Evolutionary conservation across 371 early-diverging fungal species (phyloP), one percentile per base, ranked within the genome.

Genomic region (Umbelopsis sp.): DNA sequence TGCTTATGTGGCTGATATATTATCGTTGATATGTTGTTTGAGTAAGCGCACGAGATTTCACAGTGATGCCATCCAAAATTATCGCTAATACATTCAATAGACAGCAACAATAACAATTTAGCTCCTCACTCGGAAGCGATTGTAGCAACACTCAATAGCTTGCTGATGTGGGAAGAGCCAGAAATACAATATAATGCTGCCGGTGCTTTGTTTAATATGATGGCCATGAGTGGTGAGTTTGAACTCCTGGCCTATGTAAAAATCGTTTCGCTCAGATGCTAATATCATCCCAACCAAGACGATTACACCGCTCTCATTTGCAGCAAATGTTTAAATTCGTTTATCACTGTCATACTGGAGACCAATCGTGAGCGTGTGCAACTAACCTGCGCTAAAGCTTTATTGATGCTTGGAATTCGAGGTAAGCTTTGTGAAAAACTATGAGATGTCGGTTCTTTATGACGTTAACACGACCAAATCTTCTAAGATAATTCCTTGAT

Each of bases 161-260:
- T 83, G 32, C 18, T 83, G 25, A 38, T 68, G 3, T 73, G 72
- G 67, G 79, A 77, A 20, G 83, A 83, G 18, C 44, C 75, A 3
- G 79, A 80, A 41, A 79, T 80, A 16, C 83, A 83, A 48, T 80
- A 80, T 29, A 83, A 80, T 65, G 78, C 83, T 6, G 79, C 75
- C 3, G 78, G 78, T 25, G 83, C 83, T 11, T 70, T 83, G 25
- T 83, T 80, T 63, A 83, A 83, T 25, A 52, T 83, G 46, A 79
- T 77, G 73, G 76, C 81, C 5, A 80, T 80, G 74, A 70, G 74
- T 50, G 73, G 83, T 80, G 80, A 46, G 63, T 22, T 3, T 35
- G 24, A 22, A 57, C 22, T 44, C 18, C n/a, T 32, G 41, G 44
- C 29, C 29, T 44, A 63, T 38, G 41, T 7, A 12, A 38, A 10